Conservation (phyloP, 805 yeast genomes). For the Kregervanrija pseudodelftensis region DNA sequence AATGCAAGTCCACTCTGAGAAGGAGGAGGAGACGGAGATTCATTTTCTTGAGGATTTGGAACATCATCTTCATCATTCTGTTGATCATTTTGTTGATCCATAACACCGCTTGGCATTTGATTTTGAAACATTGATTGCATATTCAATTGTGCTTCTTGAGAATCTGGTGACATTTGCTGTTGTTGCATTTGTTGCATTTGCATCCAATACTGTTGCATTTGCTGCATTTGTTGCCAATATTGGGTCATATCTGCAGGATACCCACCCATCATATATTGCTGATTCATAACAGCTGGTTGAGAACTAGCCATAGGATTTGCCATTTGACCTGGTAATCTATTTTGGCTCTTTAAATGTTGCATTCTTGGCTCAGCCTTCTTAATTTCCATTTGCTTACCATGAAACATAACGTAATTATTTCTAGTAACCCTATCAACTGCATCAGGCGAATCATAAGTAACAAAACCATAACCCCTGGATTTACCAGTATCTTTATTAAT, state of each 20-base stretch:
- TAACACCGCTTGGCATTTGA: background rate
- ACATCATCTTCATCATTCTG: slow-evolving; percentile 26
- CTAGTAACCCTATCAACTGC: slow-evolving; percentile 88
- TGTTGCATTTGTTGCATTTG: slow-evolving; percentile 29
- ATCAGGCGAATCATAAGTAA: slow-evolving; percentile 89
- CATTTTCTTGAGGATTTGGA: slow-evolving; percentile 30
- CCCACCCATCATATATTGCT: slow-evolving; percentile 25
- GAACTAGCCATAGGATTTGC: slow-evolving; percentile 19
- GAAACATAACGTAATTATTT: slow-evolving; percentile 72
- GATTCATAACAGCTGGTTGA: slow-evolving; percentile 16
- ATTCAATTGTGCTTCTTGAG: slow-evolving; percentile 9
- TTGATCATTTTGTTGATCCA: slow-evolving; percentile 2
- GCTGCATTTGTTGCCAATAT: slow-evolving; percentile 58
- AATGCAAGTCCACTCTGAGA: background rate
- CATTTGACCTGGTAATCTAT: slow-evolving; percentile 10
- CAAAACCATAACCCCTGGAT: slow-evolving; percentile 95
- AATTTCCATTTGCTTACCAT: slow-evolving; percentile 80
- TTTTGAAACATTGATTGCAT: slow-evolving; percentile 4
- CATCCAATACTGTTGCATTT: slow-evolving; percentile 35
- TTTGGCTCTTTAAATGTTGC: slow-evolving; percentile 34
- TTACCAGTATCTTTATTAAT: slow-evolving; percentile 95
- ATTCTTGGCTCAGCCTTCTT: slow-evolving; percentile 81
- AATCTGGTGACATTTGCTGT: slow-evolving; percentile 9
- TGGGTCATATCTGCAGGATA: slow-evolving; percentile 32
- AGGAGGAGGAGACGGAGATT: slow-evolving; percentile 2